Conservation (phyloP, 148 eudicot genomes). For the Rhododendron kiyosumense region DNA sequence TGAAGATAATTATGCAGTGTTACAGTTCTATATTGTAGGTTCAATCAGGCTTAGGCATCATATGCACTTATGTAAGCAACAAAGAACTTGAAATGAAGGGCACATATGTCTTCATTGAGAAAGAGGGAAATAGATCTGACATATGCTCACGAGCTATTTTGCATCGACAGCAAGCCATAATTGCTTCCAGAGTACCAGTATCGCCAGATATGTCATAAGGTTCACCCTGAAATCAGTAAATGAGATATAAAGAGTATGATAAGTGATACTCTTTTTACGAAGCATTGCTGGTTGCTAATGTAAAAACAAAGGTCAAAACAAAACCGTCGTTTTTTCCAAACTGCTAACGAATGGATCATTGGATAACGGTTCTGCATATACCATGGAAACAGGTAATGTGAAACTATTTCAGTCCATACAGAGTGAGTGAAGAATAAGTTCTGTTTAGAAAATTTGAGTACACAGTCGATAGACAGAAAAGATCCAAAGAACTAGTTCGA, state of each 20-base stretch:
- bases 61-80: neutral
- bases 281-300: neutral
- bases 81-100: neutral
- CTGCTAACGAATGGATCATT: neutral
- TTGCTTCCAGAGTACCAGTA: conserved; percentile 16
- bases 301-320: neutral
- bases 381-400: neutral
- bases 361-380: neutral
- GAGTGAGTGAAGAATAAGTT: neutral
- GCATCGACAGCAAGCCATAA: conserved; percentile 22
- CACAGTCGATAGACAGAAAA: neutral
- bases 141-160: conserved; percentile 22
- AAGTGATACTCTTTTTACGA: neutral
- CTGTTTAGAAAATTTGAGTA: neutral
- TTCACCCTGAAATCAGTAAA: conserved; percentile 16
- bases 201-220: conserved; percentile 37
- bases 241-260: neutral
- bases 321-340: neutral
- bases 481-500: neutral
- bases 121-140: conserved; percentile 20
- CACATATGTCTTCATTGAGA: neutral
- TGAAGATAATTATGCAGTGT: neutral
- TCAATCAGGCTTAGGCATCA: neutral
- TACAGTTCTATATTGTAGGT: neutral
- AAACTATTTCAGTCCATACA: neutral